A percentile compares a stretch with the other conserved stretches of the same genome.
phyloP scores from a whole-genome alignment of 1,284 basidiomycete species.

The Trametes versicolor region DNA sequence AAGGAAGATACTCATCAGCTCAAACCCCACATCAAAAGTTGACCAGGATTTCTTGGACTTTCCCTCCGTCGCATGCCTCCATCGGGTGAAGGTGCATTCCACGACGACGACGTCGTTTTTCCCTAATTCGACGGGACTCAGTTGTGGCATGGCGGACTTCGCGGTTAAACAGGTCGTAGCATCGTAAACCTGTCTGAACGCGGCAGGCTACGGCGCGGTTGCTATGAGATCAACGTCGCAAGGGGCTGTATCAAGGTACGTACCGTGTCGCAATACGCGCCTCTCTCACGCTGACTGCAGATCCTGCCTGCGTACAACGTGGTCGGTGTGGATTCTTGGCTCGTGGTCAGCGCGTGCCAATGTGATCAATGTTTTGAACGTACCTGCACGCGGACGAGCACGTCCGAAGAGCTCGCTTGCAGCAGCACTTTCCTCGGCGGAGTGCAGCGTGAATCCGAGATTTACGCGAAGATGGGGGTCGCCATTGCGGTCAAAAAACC shows the following conservation, averaged over 20 bases:
- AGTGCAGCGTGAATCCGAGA: not conserved
- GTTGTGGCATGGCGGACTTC: not conserved
- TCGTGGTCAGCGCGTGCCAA: not conserved
- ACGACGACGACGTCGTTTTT: slow-evolving; percentile 2
- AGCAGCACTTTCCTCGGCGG: not conserved
- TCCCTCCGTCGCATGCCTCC: not conserved
- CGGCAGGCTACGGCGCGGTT: not conserved
- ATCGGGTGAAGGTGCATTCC: not conserved
- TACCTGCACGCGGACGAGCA: not conserved
- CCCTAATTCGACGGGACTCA: not conserved
- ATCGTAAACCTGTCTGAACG: not conserved
- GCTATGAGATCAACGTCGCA: not conserved
- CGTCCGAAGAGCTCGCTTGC: not conserved
- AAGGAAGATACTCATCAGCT: not conserved
- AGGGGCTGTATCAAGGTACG: not conserved
- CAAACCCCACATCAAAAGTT: not conserved
- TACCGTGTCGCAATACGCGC: not conserved
- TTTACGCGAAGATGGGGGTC: not conserved
- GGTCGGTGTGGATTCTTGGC: not conserved
- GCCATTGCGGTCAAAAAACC: not conserved
- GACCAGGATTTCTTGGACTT: not conserved
- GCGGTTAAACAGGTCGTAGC: not conserved
- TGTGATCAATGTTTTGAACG: not conserved
- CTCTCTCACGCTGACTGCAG: not conserved
- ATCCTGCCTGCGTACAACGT: not conserved